These are phyloP conservation scores for Aphanomyces stellatus DNA, from an alignment of 352 stramenopile genomes.

Conservation along the genomic window DNA sequence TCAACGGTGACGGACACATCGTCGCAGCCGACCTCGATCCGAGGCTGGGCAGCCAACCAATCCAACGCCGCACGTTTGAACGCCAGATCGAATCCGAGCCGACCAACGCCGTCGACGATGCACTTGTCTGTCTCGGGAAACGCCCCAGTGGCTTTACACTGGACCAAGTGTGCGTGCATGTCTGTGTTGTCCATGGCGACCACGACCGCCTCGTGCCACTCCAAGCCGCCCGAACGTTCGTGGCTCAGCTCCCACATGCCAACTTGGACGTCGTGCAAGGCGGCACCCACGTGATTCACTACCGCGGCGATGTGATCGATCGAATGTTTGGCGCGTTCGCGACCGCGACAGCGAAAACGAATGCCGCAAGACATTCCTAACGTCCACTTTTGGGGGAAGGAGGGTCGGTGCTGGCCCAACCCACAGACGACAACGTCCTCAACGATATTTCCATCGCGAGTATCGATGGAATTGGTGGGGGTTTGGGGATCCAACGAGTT, in stretches of 20 bases:
- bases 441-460: too few species aligned
- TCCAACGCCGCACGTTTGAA: not conserved
- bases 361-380: too few species aligned
- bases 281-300: slow-evolving; percentile 8
- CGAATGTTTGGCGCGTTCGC: not conserved
- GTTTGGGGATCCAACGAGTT: too few species aligned
- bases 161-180: not conserved
- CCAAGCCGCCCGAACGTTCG: slow-evolving; percentile 12
- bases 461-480: too few species aligned
- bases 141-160: not conserved
- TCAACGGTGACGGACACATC: not conserved
- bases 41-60: not conserved
- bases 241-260: not conserved
- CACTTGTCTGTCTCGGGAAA: slow-evolving; percentile 13
- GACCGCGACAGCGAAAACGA: not conserved
- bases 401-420: too few species aligned
- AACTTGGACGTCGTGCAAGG: not conserved
- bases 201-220: slow-evolving; percentile 8
- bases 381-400: too few species aligned
- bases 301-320: slow-evolving; percentile 10
- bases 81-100: slow-evolving; percentile 9
- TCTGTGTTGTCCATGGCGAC: slow-evolving; percentile 9
- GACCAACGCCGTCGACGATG: slow-evolving; percentile 12
- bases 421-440: too few species aligned
- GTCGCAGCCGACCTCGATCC: not conserved